Base-by-base conservation (phyloP, 2,329 filamentous ascomycete species). In the Dryadomyces sulphureus region DNA sequence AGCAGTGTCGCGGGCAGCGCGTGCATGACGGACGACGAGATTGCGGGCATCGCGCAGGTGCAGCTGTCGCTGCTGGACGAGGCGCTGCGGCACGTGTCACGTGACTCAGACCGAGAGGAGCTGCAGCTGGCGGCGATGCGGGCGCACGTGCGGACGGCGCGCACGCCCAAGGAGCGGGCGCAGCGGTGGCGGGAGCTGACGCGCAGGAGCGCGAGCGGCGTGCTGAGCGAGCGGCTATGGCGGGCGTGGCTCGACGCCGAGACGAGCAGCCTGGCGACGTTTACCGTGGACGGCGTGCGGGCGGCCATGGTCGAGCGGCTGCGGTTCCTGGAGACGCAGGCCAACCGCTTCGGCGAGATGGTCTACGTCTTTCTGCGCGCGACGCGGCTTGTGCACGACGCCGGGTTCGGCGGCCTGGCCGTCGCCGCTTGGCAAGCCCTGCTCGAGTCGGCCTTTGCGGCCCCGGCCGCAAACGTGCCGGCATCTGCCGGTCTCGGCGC, bases 361-460 rank as follows among this genome's bases (percentile, higher is more conserved):
- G 62, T 86, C 2, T 86, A 93, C 56, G 62, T 93, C 1, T 73
- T 94, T 17, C 65, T 93, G 2, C 75, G 86, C 36, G 59, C 81
- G n/a, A 90, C 85, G 0, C 62, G 76, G 2, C 83, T 92, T 56
- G 68, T 90, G 25, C 69, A 78, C 39, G 81, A 94, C 56, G 70
- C 83, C 40, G 90, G 90, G 0, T 94, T 83, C 57, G 66, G 70
- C 39, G 90, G 95, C 58, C 66, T 85, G 25, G 81, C 86, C 1
- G 66, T 84, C 3, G 86, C 81, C 9, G 70, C 82, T 5, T 95
- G 90, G 88, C 90, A 96, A 62, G 84, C 78, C 6, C 55, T 84
- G 1, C 62, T 95, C 0, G 90, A 95, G 56, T 67, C 82, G 45
- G 77, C 75, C 17, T 73, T 87, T 49, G 77, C 77, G 41, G 67